These are phyloP conservation scores for Elasticomyces elasticus DNA, from an alignment of 495 filamentous ascomycete genomes.

Conservation along the genomic window DNA sequence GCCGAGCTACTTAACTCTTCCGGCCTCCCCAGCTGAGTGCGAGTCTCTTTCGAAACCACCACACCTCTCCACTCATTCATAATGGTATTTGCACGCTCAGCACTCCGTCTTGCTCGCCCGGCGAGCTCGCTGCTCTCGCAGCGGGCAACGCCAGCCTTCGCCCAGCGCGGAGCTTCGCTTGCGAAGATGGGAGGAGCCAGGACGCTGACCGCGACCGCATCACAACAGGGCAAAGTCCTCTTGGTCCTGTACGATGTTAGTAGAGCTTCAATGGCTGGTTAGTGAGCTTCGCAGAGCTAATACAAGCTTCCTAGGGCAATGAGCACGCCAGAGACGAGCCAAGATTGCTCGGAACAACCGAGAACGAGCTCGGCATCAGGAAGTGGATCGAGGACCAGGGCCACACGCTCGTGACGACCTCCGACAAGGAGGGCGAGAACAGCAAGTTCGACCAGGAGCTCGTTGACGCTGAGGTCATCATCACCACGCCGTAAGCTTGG, in stretches of 20 bases:
- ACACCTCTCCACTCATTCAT: constrained; percentile 30
- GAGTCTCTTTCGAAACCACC: not conserved
- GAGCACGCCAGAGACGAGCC: constrained; percentile 69
- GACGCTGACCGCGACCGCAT: constrained; percentile 48
- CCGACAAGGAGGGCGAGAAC: constrained; percentile 90
- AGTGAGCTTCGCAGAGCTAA: not conserved
- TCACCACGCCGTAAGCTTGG: constrained; percentile 83
- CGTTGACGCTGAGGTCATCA: constrained; percentile 95
- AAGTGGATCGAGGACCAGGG: constrained; percentile 95
- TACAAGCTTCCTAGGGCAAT: constrained; percentile 42
- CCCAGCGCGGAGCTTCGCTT: constrained; percentile 30
- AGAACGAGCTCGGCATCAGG: constrained; percentile 93
- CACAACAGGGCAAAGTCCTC: constrained; percentile 61
- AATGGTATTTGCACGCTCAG: constrained; percentile 63
- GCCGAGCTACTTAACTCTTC: not conserved
- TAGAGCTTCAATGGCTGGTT: constrained; percentile 10
- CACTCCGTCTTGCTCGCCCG: constrained; percentile 49
- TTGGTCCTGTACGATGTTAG: constrained; percentile 69
- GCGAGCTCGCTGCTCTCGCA: constrained; percentile 44
- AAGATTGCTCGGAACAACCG: constrained; percentile 80
- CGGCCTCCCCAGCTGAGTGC: not conserved
- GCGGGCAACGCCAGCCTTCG: constrained; percentile 27
- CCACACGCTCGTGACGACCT: constrained; percentile 92
- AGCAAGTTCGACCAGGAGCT: constrained; percentile 91
- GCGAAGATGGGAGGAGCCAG: constrained; percentile 33